These are phyloP conservation scores for Plasmodium fragile DNA, from an alignment of 169 alveolate genomes.

Conservation along the genomic window DNA sequence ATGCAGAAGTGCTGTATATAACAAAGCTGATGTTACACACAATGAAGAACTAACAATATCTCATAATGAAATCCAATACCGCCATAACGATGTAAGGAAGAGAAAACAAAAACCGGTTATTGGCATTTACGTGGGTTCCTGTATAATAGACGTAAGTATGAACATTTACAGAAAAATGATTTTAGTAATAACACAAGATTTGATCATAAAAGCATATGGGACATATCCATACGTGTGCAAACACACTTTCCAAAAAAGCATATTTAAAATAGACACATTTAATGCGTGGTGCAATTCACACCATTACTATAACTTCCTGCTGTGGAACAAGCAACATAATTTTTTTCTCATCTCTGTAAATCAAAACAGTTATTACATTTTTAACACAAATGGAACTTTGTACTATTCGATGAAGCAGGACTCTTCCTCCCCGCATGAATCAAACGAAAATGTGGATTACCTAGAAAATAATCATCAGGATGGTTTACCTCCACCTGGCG, in stretches of 20 bases:
- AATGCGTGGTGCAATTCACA: not conserved
- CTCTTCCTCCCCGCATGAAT: not conserved
- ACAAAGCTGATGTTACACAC: not conserved
- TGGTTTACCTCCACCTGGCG: not conserved
- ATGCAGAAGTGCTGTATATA: not conserved
- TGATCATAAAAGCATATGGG: constrained; percentile 36
- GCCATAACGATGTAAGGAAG: not conserved
- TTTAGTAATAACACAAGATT: constrained; percentile 31
- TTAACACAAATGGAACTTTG: constrained; percentile 72
- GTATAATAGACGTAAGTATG: constrained; percentile 33
- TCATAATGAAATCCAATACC: not conserved
- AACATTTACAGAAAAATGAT: constrained; percentile 64
- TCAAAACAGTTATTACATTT: constrained; percentile 48
- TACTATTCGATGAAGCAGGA: constrained; percentile 19
- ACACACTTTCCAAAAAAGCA: constrained; percentile 42
- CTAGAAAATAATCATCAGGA: not conserved
- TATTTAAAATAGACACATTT: constrained; percentile 57
- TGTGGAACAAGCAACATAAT: constrained; percentile 72
- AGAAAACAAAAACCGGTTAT: constrained; percentile 24
- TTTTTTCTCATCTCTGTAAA: constrained; percentile 65
- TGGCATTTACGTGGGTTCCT: constrained; percentile 56
- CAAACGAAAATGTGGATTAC: not conserved
- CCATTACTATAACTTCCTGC: constrained; percentile 32
- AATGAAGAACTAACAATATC: not conserved
- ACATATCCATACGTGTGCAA: constrained; percentile 71